These are phyloP conservation scores for Talaromyces sp. DNA, from an alignment of 2,329 filamentous ascomycete species.

Conservation along the genomic window DNA sequence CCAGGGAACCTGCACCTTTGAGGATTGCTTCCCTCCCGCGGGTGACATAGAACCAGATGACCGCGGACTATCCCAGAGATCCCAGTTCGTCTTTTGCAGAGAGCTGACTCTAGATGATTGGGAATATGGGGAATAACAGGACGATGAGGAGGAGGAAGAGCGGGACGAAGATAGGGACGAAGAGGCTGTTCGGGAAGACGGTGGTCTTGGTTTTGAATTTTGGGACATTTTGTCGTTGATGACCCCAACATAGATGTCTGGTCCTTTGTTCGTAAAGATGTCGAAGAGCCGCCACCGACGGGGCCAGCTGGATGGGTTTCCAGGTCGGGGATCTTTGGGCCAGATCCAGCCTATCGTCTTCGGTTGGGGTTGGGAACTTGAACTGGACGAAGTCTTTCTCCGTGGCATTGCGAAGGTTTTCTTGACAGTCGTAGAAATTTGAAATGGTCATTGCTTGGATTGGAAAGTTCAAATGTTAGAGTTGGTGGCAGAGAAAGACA, in stretches of 20 bases:
- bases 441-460: too few species aligned
- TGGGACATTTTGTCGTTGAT: slow-evolving; percentile 15
- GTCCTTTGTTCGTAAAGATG: slow-evolving; percentile 42
- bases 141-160: neutral
- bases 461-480: too few species aligned
- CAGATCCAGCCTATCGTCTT: slow-evolving; percentile 36
- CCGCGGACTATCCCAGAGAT: slow-evolving; percentile 11
- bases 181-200: neutral
- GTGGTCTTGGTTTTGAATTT: neutral
- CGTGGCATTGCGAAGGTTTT: neutral
- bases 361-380: neutral
- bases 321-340: slow-evolving; percentile 42
- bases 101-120: neutral
- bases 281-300: slow-evolving; percentile 38
- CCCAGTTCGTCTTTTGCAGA: slow-evolving; percentile 18
- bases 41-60: neutral
- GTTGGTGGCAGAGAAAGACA: too few species aligned
- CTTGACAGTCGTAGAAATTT: neutral
- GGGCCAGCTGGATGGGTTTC: slow-evolving; percentile 35
- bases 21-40: too few species aligned
- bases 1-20: slow-evolving; percentile 18
- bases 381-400: slow-evolving; percentile 1
- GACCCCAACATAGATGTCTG: slow-evolving; percentile 46
- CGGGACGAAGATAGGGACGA: neutral
- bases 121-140: too few species aligned